phyloP scores from a whole-genome alignment of 228 moss, liverwort and hornwort genomes.

The Sphagnum fallax region DNA sequence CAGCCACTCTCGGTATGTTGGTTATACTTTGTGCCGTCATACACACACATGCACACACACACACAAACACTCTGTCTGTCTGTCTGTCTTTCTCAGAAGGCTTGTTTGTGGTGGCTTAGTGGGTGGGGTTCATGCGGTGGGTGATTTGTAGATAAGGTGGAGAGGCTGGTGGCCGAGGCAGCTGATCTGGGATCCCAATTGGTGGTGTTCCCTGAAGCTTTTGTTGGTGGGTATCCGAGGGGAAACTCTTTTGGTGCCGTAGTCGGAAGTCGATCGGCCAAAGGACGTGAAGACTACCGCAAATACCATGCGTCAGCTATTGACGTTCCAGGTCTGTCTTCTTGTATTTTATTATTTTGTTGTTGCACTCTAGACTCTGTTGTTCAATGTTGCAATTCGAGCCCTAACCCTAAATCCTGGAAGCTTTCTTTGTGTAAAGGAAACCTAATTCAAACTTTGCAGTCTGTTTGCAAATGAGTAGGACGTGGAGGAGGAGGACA shows the following conservation, averaged over 20 bases:
- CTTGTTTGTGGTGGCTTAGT: not conserved
- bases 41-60: too few relatives aligned
- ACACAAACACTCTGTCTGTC: not conserved
- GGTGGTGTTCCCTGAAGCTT: constrained; percentile 79
- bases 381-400: too few relatives aligned
- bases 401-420: too few relatives aligned
- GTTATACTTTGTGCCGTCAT: not conserved
- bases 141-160: constrained; percentile 40
- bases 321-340: constrained; percentile 53
- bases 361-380: not conserved
- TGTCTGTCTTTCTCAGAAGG: not conserved
- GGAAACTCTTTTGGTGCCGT: constrained; percentile 51
- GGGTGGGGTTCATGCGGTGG: not conserved
- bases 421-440: too few relatives aligned
- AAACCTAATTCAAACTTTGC: too few relatives aligned
- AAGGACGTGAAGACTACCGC: constrained; percentile 62
- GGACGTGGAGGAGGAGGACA: too few relatives aligned
- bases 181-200: constrained; percentile 44
- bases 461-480: too few relatives aligned
- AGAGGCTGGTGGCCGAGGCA: constrained; percentile 61
- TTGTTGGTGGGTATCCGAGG: constrained; percentile 65
- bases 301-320: constrained; percentile 66
- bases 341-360: not conserved
- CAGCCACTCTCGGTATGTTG: constrained; percentile 46
- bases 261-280: constrained; percentile 43